Evolutionary conservation across 192 early-diverging fungal species (phyloP), one percentile per base, ranked within the genome.

Genomic region (Chytriomyces confervae): DNA sequence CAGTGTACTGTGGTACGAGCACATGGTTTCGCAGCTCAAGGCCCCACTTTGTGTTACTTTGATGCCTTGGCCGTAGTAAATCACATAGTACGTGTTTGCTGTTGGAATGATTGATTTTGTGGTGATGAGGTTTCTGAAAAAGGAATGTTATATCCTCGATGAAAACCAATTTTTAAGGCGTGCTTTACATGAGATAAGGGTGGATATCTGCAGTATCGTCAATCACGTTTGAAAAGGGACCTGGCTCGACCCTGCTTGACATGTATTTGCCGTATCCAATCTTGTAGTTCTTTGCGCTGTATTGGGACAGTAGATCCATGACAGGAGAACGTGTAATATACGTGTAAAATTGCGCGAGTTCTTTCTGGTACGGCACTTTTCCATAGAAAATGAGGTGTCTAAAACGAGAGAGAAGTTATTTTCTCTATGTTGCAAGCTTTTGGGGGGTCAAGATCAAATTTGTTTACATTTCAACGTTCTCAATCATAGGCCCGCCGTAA

Each of bases 341-440:
- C 7, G 68, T 16, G 70, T 81, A 81, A 66, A 82, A 82, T 7
- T 18, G 16, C 6, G 53, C n/a, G 71, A 79, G 69, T 23, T 79
- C 18, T 53, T 61, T 45, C n/a, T 60, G 23, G 62, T 78, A 77
- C 6, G 43, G 6, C 11, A 47, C 63, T 36, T 50, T 44, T 6
- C 80, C 80, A 24, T 72, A 77, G 23, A 20, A 81, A 20, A 81
- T 72, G 61, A 69, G 75, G 18, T 70, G 47, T 5, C 53, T 57
- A 20, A n/a, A 20, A 57, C 13, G 16, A 20, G 36, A 36, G 53
- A n/a, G 13, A n/a, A 57, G 20, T 57, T 13, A 20, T 20, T 57
- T 57, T 57, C 20, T 3, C 53, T 2, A 57, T 57, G 13, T 27
- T 27, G 24, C 24, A 27, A 27, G 24, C 0, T 27, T 27, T 27